Conservation (phyloP, 2,329 filamentous ascomycete species). For the Paraconiothyrium sp. region DNA sequence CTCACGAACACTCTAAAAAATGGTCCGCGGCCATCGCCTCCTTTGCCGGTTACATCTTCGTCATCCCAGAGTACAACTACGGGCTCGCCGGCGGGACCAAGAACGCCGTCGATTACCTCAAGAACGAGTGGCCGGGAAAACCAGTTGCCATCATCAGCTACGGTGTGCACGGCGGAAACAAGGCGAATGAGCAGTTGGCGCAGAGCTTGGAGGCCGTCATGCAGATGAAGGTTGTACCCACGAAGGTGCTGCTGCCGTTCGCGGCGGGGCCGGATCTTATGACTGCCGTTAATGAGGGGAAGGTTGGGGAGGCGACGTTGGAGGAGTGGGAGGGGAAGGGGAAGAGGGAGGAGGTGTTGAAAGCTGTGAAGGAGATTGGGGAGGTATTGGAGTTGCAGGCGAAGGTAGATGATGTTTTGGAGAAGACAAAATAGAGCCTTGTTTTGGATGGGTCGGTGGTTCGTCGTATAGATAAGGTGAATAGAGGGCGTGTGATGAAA, state of each 20-base stretch:
- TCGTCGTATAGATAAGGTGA: too few relatives aligned
- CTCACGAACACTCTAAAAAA: conserved; percentile 53
- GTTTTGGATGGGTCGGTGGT: too few relatives aligned
- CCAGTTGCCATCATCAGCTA: conserved; percentile 64
- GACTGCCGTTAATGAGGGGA: conserved; percentile 16
- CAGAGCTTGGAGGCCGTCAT: conserved; percentile 20
- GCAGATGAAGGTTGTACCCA: conserved; percentile 21
- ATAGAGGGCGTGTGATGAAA: too few relatives aligned
- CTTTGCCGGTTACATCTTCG: conserved; percentile 60
- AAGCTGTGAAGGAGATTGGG: conserved; percentile 17
- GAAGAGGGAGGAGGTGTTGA: conserved; percentile 18
- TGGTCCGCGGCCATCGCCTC: conserved; percentile 58
- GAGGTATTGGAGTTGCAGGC: conserved; percentile 2
- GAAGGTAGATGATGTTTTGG: background rate
- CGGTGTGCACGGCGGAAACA: conserved; percentile 57
- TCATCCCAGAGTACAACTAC: conserved; percentile 67
- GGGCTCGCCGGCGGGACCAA: conserved; percentile 64
- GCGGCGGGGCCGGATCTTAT: conserved; percentile 16
- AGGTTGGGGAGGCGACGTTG: conserved; percentile 14
- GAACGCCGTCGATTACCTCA: conserved; percentile 71
- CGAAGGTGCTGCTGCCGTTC: conserved; percentile 18
- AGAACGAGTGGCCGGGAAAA: conserved; percentile 67
- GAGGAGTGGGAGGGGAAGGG: conserved; percentile 18
- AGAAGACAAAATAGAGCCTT: too few relatives aligned
- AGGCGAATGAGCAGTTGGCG: conserved; percentile 17